Base-by-base conservation (phyloP, 2,329 filamentous ascomycete species). In the Penicillium janthinellum region DNA sequence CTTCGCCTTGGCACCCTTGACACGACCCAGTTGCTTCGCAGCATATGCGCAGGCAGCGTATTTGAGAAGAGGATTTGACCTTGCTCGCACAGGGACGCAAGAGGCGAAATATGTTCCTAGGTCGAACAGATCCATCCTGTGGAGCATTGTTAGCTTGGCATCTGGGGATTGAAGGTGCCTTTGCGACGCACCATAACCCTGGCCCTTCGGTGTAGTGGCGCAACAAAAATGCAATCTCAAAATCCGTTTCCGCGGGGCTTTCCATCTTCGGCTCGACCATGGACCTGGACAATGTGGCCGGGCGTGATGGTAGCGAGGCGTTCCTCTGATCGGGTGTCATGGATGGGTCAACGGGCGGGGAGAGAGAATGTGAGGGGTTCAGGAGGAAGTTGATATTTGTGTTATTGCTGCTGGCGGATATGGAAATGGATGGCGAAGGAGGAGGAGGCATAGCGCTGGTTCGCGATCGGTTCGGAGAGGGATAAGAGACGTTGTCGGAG, bases 171-270 rank as follows among this genome's bases (percentile, higher is more conserved):
- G 34, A 38, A 31, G 20, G 14, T 35, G 15, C 10, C 15, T 45
- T 12, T 15, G 38, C 4, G 22, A 62, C 78, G 67, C 70, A 81
- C 85, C 86, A 88, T 64, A 83, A 82, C 6, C 84, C 85, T 25
- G 85, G 80, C 0, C 80, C 81, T 71, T 88, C 84, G 2, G 84
- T 83, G 67, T 86, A 88, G 71, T 86, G 84, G 28, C 85, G 77
- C 52, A 87, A 74, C 1, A 88, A 76, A 65, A 84, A 87, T n/a
- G 84, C 82, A 58, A 84, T 79, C 66, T 88, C 84, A 62, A 84
- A 82, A 54, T 86, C 83, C 35, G 67, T 73, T 34, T 82, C 78
- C 15, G 69, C 69, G 22, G 72, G 62, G 5, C 60, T 60, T 22
- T 76, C 70, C 22, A 65, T 44, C 59, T 68, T 65, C n/a, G 62